phyloP scores from a whole-genome alignment of 1,284 basidiomycete genomes.

The Xerocomus nothofagi region DNA sequence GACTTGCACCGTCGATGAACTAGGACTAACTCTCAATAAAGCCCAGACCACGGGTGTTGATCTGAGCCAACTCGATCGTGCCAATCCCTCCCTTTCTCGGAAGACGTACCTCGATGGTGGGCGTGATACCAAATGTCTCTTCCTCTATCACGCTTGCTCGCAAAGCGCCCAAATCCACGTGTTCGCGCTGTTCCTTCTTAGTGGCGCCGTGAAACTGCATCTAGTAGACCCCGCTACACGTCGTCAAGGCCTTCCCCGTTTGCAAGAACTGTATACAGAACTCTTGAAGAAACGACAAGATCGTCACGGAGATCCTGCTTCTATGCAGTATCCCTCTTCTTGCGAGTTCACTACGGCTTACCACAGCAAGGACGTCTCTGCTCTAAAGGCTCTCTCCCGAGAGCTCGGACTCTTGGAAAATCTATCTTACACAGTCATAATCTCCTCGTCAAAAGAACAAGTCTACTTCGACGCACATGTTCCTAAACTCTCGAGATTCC shows the following conservation, averaged over 20 bases:
- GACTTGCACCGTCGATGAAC: slow-evolving; percentile 72
- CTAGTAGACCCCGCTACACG: slow-evolving; percentile 88
- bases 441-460: slow-evolving; percentile 87
- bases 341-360: slow-evolving; percentile 77
- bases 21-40: slow-evolving; percentile 74
- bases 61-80: slow-evolving; percentile 78
- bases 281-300: slow-evolving; percentile 48
- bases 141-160: slow-evolving; percentile 89
- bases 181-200: slow-evolving; percentile 86
- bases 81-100: slow-evolving; percentile 56
- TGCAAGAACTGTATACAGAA: slow-evolving; percentile 73
- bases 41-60: slow-evolving; percentile 87
- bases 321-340: slow-evolving; percentile 70
- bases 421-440: slow-evolving; percentile 70
- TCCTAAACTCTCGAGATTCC: slow-evolving; percentile 81
- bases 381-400: slow-evolving; percentile 86
- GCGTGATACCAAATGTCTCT: slow-evolving; percentile 75
- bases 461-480: slow-evolving; percentile 81
- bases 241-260: slow-evolving; percentile 78
- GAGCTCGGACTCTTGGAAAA: slow-evolving; percentile 79
- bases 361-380: slow-evolving; percentile 77
- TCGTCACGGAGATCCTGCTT: slow-evolving; percentile 42
- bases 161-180: slow-evolving; percentile 79
- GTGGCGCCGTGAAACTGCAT: slow-evolving; percentile 76
- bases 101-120: slow-evolving; percentile 80